Evolutionary conservation across 2,329 filamentous ascomycete species (phyloP), one percentile per base, ranked within the genome.

Genomic region (Cytospora chrysosperma): DNA sequence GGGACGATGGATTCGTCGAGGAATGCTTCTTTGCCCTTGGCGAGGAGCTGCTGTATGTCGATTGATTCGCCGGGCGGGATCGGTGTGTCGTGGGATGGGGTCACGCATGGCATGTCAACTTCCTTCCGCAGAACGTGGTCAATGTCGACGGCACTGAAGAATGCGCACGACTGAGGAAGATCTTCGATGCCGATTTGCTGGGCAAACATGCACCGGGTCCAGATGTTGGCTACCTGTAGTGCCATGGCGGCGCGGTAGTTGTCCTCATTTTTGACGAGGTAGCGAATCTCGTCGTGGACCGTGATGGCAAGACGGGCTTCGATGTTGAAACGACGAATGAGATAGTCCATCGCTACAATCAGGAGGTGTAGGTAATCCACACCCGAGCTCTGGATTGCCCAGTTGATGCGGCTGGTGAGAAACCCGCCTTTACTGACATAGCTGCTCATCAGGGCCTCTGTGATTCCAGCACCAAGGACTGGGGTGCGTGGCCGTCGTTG

Each of bases 181-280:
- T 99, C 95, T 68, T 96, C 82, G 70, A 99, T 99, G 65, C 95
- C 95, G 72, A 97, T 91, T 76, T 99, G 95, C 76, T 99, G 93
- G 0, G 91, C 87, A 75, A 99, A 99, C 91, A 99, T 97, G 67
- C 93, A 93, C 57, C 95, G 85, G 0, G 96, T 99, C 95, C 95
- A 99, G 24, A 99, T 76, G 72, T 99, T 99, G 64, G 93, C 88
- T 9, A 99, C 84, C 75, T 99, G 95, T 15, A 99, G 81, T 1
- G 96, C 95, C 87, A 99, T 90, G 13, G 94, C 94, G 2, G 91
- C 88, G 49, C 90, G 86, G 72, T 98, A 99, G 71, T 89, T 91
- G 76, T 99, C 93, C 65, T 90, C 81, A 3, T 93, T 84, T 71
- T 88, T 89, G 50, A 97, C 93, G 0, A 99, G 82, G 71, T 99